phyloP scores from a whole-genome alignment of 108 stramenopile genomes.

The Nitzschia sp. region DNA sequence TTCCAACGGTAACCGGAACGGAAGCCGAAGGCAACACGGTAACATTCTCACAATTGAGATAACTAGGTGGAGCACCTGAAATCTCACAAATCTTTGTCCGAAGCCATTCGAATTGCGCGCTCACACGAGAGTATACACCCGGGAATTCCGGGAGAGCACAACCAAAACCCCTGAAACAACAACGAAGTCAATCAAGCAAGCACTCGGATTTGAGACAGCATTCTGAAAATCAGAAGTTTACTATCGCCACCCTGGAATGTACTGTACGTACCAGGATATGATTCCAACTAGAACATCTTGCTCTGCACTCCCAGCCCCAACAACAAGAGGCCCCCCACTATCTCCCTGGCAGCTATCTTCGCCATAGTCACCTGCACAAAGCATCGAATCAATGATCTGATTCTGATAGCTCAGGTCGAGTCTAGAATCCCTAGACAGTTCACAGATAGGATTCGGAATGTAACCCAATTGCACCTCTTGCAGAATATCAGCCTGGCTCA shows the following conservation, averaged over 20 bases:
- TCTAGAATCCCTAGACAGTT: slow-evolving; percentile 15
- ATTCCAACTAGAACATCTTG: slow-evolving; percentile 44
- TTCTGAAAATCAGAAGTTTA: too few relatives aligned
- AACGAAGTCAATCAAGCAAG: background rate
- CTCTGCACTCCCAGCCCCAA: slow-evolving; percentile 4
- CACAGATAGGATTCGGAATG: slow-evolving; percentile 38
- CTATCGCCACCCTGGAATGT: too few relatives aligned
- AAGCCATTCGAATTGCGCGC: slow-evolving; percentile 54
- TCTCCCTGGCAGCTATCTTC: slow-evolving; percentile 61
- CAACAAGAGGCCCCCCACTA: slow-evolving; percentile 42
- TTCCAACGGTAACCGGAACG: slow-evolving; percentile 25
- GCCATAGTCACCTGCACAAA: slow-evolving; percentile 49
- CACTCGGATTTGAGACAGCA: slow-evolving; percentile 2
- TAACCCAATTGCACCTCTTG: slow-evolving; percentile 42
- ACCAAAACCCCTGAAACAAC: slow-evolving; percentile 23
- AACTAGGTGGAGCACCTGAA: slow-evolving; percentile 45
- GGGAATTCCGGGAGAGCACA: slow-evolving; percentile 27
- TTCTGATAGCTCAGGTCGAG: slow-evolving; percentile 40
- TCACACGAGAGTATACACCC: slow-evolving; percentile 56
- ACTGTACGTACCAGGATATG: slow-evolving; percentile 36
- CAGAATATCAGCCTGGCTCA: slow-evolving; percentile 12
- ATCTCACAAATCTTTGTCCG: slow-evolving; percentile 39
- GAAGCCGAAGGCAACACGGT: background rate
- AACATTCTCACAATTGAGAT: slow-evolving; percentile 37
- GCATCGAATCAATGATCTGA: slow-evolving; percentile 52